Conservation (phyloP, 2,329 filamentous ascomycete genomes). For the Cladosporium sp. region DNA sequence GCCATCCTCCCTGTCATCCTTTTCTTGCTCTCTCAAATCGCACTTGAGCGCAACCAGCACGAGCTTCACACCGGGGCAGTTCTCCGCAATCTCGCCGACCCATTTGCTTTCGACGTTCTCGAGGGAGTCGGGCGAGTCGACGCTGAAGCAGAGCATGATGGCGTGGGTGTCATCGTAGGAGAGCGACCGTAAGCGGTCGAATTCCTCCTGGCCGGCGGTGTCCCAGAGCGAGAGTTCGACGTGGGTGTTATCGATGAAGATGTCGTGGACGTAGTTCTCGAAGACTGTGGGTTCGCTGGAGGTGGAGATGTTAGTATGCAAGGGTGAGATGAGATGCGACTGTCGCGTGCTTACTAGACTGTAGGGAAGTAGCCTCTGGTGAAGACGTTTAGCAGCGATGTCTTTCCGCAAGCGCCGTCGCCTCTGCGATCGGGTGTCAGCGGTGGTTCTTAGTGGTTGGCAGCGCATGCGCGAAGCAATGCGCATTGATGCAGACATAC, state of each 20-base stretch:
- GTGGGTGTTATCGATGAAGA: constrained; percentile 96
- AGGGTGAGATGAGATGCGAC: neutral
- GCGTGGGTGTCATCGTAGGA: constrained; percentile 98
- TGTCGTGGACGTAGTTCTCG: constrained; percentile 99
- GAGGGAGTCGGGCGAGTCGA: constrained; percentile 93
- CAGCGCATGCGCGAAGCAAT: constrained; percentile 8
- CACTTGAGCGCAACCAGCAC: constrained; percentile 96
- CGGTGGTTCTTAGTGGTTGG: constrained; percentile 3
- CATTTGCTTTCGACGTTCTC: constrained; percentile 99
- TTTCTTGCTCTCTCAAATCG: constrained; percentile 79
- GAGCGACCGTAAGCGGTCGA: constrained; percentile 90
- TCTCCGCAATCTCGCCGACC: constrained; percentile 97
- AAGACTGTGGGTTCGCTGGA: constrained; percentile 88
- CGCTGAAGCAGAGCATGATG: constrained; percentile 97
- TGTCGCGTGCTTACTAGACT: constrained; percentile 68
- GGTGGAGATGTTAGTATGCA: constrained; percentile 13
- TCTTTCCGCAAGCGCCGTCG: constrained; percentile 96
- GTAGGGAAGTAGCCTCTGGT: constrained; percentile 98
- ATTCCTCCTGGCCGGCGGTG: constrained; percentile 98
- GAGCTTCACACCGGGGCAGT: constrained; percentile 92
- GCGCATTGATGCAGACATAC: constrained; percentile 53
- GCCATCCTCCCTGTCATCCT: constrained; percentile 65
- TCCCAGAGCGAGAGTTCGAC: constrained; percentile 98
- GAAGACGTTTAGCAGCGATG: constrained; percentile 95
- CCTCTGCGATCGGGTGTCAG: constrained; percentile 60